phyloP scores from a whole-genome alignment of 2,329 filamentous ascomycete species.

The Fusarium guadeloupense region DNA sequence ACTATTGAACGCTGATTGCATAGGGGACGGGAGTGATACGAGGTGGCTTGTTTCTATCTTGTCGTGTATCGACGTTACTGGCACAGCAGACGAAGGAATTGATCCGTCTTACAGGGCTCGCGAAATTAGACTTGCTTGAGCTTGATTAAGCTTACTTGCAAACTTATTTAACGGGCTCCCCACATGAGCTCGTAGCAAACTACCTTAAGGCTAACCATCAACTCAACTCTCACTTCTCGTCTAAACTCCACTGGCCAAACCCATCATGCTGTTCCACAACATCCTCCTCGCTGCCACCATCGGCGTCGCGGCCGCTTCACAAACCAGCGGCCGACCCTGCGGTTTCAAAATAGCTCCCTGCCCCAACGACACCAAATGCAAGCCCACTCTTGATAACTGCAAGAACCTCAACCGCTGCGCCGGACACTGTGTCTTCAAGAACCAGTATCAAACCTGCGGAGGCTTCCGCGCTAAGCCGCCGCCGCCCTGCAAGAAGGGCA shows the following conservation, averaged over 20 bases:
- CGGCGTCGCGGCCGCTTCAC: constrained; percentile 25
- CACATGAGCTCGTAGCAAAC: background rate
- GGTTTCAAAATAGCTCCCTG: constrained; percentile 46
- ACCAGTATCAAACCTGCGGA: constrained; percentile 48
- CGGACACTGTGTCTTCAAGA: constrained; percentile 45
- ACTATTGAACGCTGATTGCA: background rate
- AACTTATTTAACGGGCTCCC: constrained; percentile 9
- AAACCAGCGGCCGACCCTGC: constrained; percentile 33
- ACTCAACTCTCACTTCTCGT: background rate
- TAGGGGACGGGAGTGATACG: constrained; percentile 15
- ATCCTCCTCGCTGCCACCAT: constrained; percentile 31
- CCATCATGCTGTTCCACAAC: constrained; percentile 38
- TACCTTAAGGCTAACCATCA: background rate
- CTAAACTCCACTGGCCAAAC: background rate
- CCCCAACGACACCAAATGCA: constrained; percentile 39
- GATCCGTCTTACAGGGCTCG: background rate
- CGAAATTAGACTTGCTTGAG: background rate
- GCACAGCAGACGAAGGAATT: constrained; percentile 1
- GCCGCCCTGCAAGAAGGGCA: constrained; percentile 37
- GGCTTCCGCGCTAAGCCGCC: constrained; percentile 41
- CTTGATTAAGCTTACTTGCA: constrained; percentile 8
- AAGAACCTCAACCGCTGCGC: constrained; percentile 41
- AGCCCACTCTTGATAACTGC: constrained; percentile 37
- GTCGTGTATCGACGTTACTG: background rate
- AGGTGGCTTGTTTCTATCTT: constrained; percentile 24